A percentile compares a stretch with the other conserved stretches of the same genome.
phyloP scores from a whole-genome alignment of 371 early-diverging fungal species.

The Lichtheimia ornata region DNA sequence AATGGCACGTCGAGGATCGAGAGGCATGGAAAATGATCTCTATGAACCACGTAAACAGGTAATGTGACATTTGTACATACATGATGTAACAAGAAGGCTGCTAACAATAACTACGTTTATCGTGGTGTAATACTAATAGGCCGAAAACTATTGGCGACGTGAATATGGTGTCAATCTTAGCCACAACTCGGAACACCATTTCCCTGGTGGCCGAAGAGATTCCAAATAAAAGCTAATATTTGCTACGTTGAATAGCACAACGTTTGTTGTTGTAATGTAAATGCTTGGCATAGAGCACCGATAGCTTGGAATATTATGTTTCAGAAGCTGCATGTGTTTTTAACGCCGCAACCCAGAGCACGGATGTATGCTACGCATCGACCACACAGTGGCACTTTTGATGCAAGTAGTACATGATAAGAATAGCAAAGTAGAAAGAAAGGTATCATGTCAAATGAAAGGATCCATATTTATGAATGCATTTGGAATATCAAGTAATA shows the following conservation, averaged over 20 bases:
- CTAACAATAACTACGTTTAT: background rate
- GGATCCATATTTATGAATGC: background rate
- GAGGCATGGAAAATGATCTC: conserved; percentile 13
- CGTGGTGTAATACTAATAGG: background rate
- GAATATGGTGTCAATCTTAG: conserved; percentile 16
- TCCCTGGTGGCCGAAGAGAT: conserved; percentile 4
- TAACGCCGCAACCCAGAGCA: too few relatives aligned
- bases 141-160: conserved; percentile 17
- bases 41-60: conserved; percentile 13
- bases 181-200: conserved; percentile 11
- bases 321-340: too few relatives aligned
- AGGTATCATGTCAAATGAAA: background rate
- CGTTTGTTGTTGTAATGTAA: too few relatives aligned
- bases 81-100: background rate
- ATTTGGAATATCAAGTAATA: too few relatives aligned
- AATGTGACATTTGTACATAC: background rate
- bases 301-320: too few relatives aligned
- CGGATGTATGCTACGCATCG: too few relatives aligned
- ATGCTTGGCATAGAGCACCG: too few relatives aligned
- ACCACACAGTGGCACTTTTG: too few relatives aligned
- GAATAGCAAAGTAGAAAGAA: background rate
- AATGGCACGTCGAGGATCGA: conserved; percentile 9
- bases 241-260: background rate
- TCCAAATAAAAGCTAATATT: background rate
- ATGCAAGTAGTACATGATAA: too few relatives aligned